These are phyloP conservation scores for Penicillium manginii DNA, from an alignment of 495 filamentous ascomycete genomes.

Conservation along the genomic window DNA sequence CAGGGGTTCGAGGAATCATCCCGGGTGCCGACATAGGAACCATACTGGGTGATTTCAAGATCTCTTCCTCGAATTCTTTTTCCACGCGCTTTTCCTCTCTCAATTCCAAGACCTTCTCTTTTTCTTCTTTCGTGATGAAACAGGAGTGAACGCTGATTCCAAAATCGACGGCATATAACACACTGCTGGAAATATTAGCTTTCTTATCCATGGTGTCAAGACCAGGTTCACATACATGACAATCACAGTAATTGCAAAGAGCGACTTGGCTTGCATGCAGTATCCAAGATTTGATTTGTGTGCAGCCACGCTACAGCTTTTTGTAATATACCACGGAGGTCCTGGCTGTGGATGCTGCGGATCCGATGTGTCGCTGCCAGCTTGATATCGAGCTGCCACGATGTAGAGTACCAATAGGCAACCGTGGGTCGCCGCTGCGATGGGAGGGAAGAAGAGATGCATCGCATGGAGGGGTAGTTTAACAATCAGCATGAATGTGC, in stretches of 20 bases:
- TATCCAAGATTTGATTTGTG: slow-evolving; percentile 59
- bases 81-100: slow-evolving; percentile 45
- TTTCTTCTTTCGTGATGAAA: slow-evolving; percentile 57
- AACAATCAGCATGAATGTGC: slow-evolving; percentile 55
- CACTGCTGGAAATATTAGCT: slow-evolving; percentile 37
- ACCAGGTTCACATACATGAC: slow-evolving; percentile 63
- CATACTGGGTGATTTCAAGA: slow-evolving; percentile 48
- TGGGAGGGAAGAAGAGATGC: slow-evolving; percentile 70
- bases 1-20: slow-evolving; percentile 33
- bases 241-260: slow-evolving; percentile 71
- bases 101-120: slow-evolving; percentile 34
- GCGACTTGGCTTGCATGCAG: slow-evolving; percentile 75
- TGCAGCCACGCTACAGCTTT: slow-evolving; percentile 69
- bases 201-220: background rate
- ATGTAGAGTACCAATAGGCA: slow-evolving; percentile 66
- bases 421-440: slow-evolving; percentile 62
- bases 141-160: slow-evolving; percentile 63
- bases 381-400: slow-evolving; percentile 71
- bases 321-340: slow-evolving; percentile 82
- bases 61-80: slow-evolving; percentile 48
- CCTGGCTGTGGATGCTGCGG: slow-evolving; percentile 66
- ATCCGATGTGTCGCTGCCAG: slow-evolving; percentile 80
- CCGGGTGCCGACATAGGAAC: slow-evolving; percentile 40
- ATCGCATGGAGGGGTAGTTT: slow-evolving; percentile 69
- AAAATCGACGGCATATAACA: slow-evolving; percentile 60